Evolutionary conservation across 106 monocot genomes (phyloP).

Genomic region (Chionographis japonica): DNA sequence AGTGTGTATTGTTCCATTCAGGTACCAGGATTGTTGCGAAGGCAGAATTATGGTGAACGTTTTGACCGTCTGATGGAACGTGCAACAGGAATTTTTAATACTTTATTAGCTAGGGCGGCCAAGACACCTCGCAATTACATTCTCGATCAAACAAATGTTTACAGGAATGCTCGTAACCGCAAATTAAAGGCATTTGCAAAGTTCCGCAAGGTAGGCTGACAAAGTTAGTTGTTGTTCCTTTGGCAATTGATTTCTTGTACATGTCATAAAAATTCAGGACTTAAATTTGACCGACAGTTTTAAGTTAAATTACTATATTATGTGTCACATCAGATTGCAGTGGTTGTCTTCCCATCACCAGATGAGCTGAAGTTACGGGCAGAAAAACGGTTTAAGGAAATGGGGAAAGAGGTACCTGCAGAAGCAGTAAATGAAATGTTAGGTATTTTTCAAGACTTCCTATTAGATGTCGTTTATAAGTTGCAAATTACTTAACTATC

Average conservation of each 20-base stretch:
- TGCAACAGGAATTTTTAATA: slow-evolving; percentile 71
- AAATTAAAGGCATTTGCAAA: slow-evolving; percentile 53
- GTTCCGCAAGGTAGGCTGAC: slow-evolving; percentile 42
- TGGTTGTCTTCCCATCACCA: slow-evolving; percentile 59
- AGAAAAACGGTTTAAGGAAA: slow-evolving; percentile 48
- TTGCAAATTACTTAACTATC: too few relatives aligned
- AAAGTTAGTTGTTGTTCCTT: neutral
- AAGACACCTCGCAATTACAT: slow-evolving; percentile 63
- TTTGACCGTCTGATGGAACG: slow-evolving; percentile 67
- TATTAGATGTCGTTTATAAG: neutral
- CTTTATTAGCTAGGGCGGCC: slow-evolving; percentile 48
- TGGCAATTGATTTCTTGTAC: too few relatives aligned
- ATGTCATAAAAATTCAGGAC: too few relatives aligned
- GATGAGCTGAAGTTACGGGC: slow-evolving; percentile 51
- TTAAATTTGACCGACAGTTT: too few relatives aligned
- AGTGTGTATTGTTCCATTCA: slow-evolving; percentile 10
- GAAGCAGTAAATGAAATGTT: slow-evolving; percentile 78
- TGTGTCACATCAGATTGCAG: slow-evolving; percentile 36
- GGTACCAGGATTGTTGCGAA: slow-evolving; percentile 68
- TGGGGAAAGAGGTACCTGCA: slow-evolving; percentile 85
- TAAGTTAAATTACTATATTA: neutral
- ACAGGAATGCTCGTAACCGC: slow-evolving; percentile 61
- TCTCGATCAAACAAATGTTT: slow-evolving; percentile 83
- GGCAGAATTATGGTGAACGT: slow-evolving; percentile 69
- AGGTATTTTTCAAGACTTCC: slow-evolving; percentile 26